A percentile compares a stretch with the other conserved stretches of the same genome.
These are phyloP conservation scores for Fusarium pininemorale DNA, from an alignment of 2,329 filamentous ascomycete genomes.

Conservation along the genomic window DNA sequence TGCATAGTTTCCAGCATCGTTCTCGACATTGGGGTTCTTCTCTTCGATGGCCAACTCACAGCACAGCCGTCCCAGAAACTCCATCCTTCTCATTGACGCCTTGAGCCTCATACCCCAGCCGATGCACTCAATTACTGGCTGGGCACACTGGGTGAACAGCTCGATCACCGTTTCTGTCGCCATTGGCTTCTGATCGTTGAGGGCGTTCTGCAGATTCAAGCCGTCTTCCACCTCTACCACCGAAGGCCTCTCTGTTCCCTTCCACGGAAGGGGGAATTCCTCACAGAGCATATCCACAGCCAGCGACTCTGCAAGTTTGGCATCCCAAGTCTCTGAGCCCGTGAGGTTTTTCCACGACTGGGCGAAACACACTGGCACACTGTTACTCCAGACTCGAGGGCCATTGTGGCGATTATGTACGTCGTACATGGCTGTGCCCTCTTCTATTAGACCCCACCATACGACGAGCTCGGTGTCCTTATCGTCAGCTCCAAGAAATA, in stretches of 20 bases:
- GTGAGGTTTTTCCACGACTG: slow-evolving; percentile 41
- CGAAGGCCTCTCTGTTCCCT: slow-evolving; percentile 30
- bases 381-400: slow-evolving; percentile 41
- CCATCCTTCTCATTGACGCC: slow-evolving; percentile 36
- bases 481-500: slow-evolving; percentile 38
- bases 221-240: slow-evolving; percentile 41
- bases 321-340: slow-evolving; percentile 30
- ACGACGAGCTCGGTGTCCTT: slow-evolving; percentile 39
- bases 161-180: slow-evolving; percentile 37
- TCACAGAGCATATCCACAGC: slow-evolving; percentile 41
- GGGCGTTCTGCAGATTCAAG: slow-evolving; percentile 30
- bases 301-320: slow-evolving; percentile 33
- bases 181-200: slow-evolving; percentile 34
- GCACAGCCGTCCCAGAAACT: slow-evolving; percentile 38
- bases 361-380: slow-evolving; percentile 41
- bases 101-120: slow-evolving; percentile 37
- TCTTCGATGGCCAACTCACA: slow-evolving; percentile 42
- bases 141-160: slow-evolving; percentile 38
- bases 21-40: slow-evolving; percentile 28
- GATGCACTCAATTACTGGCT: slow-evolving; percentile 34
- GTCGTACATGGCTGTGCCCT: slow-evolving; percentile 41
- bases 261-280: slow-evolving; percentile 39
- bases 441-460: slow-evolving; percentile 43
- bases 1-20: slow-evolving; percentile 28
- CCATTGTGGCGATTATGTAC: slow-evolving; percentile 34